Evolutionary conservation across 805 yeast genomes (phyloP), one percentile per base, ranked within the genome.

Genomic region (Kluyveromyces wickerhamii): DNA sequence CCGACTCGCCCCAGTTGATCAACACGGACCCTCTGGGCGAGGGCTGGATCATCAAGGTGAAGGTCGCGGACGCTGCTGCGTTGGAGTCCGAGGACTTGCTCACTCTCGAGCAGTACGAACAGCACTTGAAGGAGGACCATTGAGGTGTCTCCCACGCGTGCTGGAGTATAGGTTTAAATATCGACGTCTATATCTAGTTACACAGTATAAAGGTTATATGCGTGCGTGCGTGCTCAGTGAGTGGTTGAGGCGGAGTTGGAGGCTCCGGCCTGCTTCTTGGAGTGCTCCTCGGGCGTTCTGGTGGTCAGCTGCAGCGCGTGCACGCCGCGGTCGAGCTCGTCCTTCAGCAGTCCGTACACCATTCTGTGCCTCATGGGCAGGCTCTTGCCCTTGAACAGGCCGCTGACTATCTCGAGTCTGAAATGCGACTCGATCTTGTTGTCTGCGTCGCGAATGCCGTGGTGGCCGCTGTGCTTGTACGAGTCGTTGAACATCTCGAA

Each of bases 1-100:
- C 74, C 43, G 73, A 72, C 33, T 65, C 69, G 40, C 96, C 98
- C 22, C 77, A 76, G 38, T 65, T 86, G 49, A 74, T 92, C 51
- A 89, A 88, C 63, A 62, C 66, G 44, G 96, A 87, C 54, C 96
- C 98, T 32, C 69, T 83, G 77, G 96, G 96, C 36, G 77, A 76
- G 38, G 97, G 94, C 23, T 89, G 96, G 96, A 74, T 89, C 43
- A 85, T 83, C 36, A 83, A 85, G 63, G 61, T 89, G 46, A 71
- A 79, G 60, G 61, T 83, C 40, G 65, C 70, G 45, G 64, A 66
- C 11, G 60, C 48, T 2, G 59, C 54, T 9, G 74, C 65, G 12
- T 66, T 79, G 49, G 51, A 53, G 21, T 37, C 49, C 16, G 63
- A 59, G n/a, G 73, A 66, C 10, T 66, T 82, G 50, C 54, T 79